Percentiles rank a stretch among this genome's conserved stretches.
Evolutionary conservation across 1,139 yeast genomes (phyloP).

Genomic region (Saccharomyces hybrid): DNA sequence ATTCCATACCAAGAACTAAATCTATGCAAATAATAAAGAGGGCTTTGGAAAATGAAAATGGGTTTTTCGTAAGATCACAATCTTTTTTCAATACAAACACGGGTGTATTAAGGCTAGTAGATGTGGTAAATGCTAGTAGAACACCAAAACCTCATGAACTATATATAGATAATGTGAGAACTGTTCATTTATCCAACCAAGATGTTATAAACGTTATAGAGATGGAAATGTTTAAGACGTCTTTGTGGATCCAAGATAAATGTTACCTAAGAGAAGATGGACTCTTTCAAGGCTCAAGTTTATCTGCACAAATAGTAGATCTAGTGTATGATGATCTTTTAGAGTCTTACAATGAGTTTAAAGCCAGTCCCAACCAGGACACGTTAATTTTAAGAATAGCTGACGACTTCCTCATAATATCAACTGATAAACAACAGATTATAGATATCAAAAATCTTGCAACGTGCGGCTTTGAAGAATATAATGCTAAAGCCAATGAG

Average conservation of each 20-base stretch:
- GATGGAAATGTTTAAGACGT: conserved; percentile 38
- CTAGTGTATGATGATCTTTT: conserved; percentile 62
- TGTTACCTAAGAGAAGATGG: conserved; percentile 52
- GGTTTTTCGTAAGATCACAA: conserved; percentile 20
- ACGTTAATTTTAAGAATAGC: conserved; percentile 57
- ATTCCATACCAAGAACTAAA: conserved; percentile 51
- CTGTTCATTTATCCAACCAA: conserved; percentile 22
- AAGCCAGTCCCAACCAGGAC: conserved; percentile 20
- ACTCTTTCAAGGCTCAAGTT: conserved; percentile 77
- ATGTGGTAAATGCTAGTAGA: conserved; percentile 20
- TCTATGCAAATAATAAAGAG: conserved; percentile 32
- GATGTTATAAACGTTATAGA: conserved; percentile 33
- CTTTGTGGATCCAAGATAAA: conserved; percentile 32
- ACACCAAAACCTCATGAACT: conserved; percentile 10
- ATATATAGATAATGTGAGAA: conserved; percentile 19
- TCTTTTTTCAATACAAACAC: conserved; percentile 13
- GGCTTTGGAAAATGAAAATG: conserved; percentile 15
- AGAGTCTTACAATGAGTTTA: conserved; percentile 36
- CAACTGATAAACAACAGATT: conserved; percentile 34
- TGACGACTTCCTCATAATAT: conserved; percentile 74
- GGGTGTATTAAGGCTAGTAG: conserved; percentile 14
- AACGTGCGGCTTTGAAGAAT: conserved; percentile 39
- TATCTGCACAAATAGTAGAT: conserved; percentile 73
- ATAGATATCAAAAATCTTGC: conserved; percentile 28
- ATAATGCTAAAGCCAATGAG: conserved; percentile 54